A percentile compares a stretch with the other conserved stretches of the same genome.
These are phyloP conservation scores for Phalaenopsis aphrodite DNA, from an alignment of 106 monocot species.

Conservation along the genomic window DNA sequence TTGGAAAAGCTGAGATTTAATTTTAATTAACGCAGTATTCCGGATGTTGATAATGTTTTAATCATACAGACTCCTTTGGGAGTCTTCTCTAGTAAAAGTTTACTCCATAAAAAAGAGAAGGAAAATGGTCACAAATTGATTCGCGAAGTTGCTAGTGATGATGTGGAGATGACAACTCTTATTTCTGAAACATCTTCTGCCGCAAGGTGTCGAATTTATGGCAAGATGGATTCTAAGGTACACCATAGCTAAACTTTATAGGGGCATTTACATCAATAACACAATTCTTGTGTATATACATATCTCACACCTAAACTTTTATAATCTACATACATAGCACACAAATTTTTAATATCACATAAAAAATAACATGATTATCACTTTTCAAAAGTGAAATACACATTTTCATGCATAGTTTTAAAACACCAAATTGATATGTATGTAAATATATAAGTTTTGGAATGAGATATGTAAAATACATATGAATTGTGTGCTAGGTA, in stretches of 20 bases:
- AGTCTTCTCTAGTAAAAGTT: conserved; percentile 58
- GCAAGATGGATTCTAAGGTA: conserved; percentile 36
- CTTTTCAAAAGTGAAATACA: too few species aligned
- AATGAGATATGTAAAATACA: too few species aligned
- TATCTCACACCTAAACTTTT: too few species aligned
- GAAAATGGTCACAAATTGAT: conserved; percentile 37
- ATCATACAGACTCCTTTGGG: conserved; percentile 56
- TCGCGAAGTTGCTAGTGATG: conserved; percentile 21
- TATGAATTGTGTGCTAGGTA: too few species aligned
- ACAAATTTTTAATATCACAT: too few species aligned
- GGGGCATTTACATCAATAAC: too few species aligned
- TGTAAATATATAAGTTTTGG: too few species aligned
- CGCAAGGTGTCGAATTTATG: conserved; percentile 51
- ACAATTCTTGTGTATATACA: too few species aligned
- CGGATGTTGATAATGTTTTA: conserved; percentile 74
- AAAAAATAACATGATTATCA: too few species aligned
- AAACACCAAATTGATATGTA: too few species aligned
- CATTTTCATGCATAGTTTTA: too few species aligned
- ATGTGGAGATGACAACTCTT: conserved; percentile 7
- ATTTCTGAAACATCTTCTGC: conserved; percentile 36
- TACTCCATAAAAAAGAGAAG: conserved; percentile 50
- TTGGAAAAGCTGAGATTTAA: not conserved
- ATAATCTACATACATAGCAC: too few species aligned
- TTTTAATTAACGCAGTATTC: conserved; percentile 37
- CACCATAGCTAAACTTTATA: not conserved